A percentile compares a stretch with the other conserved stretches of the same genome.
These are phyloP conservation scores for Phellopilus nigrolimitatus DNA, from an alignment of 1,284 basidiomycete genomes.

Conservation along the genomic window DNA sequence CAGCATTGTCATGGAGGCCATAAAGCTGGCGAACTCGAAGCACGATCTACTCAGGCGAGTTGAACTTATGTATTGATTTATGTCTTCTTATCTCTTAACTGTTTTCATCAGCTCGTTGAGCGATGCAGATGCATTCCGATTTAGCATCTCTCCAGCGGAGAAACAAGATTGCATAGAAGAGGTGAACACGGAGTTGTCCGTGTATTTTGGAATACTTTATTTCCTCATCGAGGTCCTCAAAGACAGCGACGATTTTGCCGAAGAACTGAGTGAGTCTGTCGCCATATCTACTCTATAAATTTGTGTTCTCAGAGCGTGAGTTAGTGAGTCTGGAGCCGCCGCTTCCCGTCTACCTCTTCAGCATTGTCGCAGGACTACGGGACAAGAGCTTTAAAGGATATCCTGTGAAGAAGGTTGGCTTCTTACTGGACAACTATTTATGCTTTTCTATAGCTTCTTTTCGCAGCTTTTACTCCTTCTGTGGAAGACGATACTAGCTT, in stretches of 20 bases:
- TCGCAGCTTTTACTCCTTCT: slow-evolving; percentile 91
- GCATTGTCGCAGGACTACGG: slow-evolving; percentile 81
- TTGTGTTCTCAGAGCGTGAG: slow-evolving; percentile 18
- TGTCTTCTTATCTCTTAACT: slow-evolving; percentile 16
- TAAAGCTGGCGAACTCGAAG: slow-evolving; percentile 87
- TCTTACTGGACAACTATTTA: slow-evolving; percentile 4
- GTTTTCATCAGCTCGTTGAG: slow-evolving; percentile 53
- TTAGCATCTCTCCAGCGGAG: slow-evolving; percentile 64
- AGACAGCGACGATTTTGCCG: slow-evolving; percentile 87
- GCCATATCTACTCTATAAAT: slow-evolving; percentile 16
- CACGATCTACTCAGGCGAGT: slow-evolving; percentile 78
- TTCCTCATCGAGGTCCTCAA: slow-evolving; percentile 91
- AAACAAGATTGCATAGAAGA: slow-evolving; percentile 80
- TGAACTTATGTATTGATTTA: slow-evolving; percentile 10
- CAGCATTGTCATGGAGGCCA: slow-evolving; percentile 77
- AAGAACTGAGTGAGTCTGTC: slow-evolving; percentile 81
- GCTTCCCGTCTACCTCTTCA: slow-evolving; percentile 88
- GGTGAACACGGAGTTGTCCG: slow-evolving; percentile 85
- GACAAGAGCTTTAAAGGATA: slow-evolving; percentile 96
- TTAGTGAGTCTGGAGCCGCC: slow-evolving; percentile 94
- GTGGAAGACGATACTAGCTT: slow-evolving; percentile 93
- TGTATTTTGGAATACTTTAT: slow-evolving; percentile 90
- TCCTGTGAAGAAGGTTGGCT: slow-evolving; percentile 87
- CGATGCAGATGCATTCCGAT: slow-evolving; percentile 63
- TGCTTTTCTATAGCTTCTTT: slow-evolving; percentile 7